Evolutionary conservation across 2,329 filamentous ascomycete species (phyloP), one percentile per base, ranked within the genome.

Genomic region (Lecanoromycetidae sp.): DNA sequence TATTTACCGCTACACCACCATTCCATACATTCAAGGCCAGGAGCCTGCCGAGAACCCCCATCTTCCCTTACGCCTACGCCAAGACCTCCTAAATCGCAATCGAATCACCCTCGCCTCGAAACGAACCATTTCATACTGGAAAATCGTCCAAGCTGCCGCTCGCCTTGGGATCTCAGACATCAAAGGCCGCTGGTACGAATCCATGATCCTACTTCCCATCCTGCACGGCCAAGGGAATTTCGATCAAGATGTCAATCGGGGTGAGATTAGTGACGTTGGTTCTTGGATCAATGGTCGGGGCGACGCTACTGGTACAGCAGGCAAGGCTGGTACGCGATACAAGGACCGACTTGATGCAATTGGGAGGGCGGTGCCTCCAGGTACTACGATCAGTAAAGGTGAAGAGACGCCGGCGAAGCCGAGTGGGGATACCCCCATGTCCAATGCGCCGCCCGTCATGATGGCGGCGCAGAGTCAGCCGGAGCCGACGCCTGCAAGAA

Each of bases 111-210:
- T 69, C 22, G 61, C 62, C 8, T 51, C 57, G 8, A 62, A 62
- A 54, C 57, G 37, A 33, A 58, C 40, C 38, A 61, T 54, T 2
- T 58, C 54, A 44, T 71, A 65, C 58, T 74, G 69, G 68, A 66
- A 66, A 36, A 64, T 72, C 30, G 56, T 63, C 2, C 53, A 61
- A 25, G 50, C 60, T 1, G 50, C 50, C 12, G 51, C 57, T 1
- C 61, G 59, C 12, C 45, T 71, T 7, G 60, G 33, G 4, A 46
- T 55, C n/a, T 23, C 43, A 8, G 70, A 76, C 33, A 60, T 78
- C 55, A 76, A 76, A 56, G 76, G 76, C 6, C 68, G 76, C 8
- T 79, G 76, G 76, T 79, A 79, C 57, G 76, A 79, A 58, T 71
- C 71, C 2, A 68, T 64, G 34, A 58, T 71, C 1, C 61, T 78